These are phyloP conservation scores for Nannizziopsis arthrosporioides DNA, from an alignment of 2,329 filamentous ascomycete genomes.

Conservation along the genomic window DNA sequence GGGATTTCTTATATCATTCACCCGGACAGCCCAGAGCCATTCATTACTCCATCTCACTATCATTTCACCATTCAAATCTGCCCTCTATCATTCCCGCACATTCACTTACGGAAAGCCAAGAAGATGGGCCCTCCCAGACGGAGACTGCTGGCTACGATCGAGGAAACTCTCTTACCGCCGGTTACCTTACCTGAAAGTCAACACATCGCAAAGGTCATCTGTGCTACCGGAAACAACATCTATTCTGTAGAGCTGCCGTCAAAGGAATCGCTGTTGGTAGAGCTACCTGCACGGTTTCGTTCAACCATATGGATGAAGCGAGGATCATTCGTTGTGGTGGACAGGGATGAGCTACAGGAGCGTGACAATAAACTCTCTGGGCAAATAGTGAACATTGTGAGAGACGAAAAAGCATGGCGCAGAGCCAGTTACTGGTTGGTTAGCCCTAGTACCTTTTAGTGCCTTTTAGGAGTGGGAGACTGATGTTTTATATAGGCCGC, in stretches of 20 bases:
- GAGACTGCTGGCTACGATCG: constrained; percentile 62
- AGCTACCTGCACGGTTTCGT: constrained; percentile 74
- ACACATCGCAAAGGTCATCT: constrained; percentile 63
- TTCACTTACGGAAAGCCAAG: background rate
- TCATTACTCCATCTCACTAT: too few relatives aligned
- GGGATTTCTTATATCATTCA: too few relatives aligned
- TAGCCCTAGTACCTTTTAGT: background rate
- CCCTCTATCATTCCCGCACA: background rate
- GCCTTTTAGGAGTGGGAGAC: background rate
- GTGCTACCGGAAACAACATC: constrained; percentile 77
- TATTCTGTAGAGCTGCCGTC: constrained; percentile 66
- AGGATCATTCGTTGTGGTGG: constrained; percentile 74
- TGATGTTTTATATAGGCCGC: constrained; percentile 47
- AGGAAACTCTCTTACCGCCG: constrained; percentile 56
- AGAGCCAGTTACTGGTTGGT: constrained; percentile 75
- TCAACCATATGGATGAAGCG: constrained; percentile 90
- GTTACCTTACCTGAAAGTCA: constrained; percentile 40
- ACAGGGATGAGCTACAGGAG: constrained; percentile 53
- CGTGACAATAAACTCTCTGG: constrained; percentile 68
- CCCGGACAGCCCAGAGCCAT: too few relatives aligned
- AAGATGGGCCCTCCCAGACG: constrained; percentile 64
- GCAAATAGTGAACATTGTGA: constrained; percentile 84
- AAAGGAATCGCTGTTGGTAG: constrained; percentile 56
- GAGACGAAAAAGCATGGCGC: constrained; percentile 84
- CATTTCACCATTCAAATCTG: too few relatives aligned